These are phyloP conservation scores for Aurifilum marmelostoma DNA, from an alignment of 2,329 filamentous ascomycete genomes.

Conservation along the genomic window DNA sequence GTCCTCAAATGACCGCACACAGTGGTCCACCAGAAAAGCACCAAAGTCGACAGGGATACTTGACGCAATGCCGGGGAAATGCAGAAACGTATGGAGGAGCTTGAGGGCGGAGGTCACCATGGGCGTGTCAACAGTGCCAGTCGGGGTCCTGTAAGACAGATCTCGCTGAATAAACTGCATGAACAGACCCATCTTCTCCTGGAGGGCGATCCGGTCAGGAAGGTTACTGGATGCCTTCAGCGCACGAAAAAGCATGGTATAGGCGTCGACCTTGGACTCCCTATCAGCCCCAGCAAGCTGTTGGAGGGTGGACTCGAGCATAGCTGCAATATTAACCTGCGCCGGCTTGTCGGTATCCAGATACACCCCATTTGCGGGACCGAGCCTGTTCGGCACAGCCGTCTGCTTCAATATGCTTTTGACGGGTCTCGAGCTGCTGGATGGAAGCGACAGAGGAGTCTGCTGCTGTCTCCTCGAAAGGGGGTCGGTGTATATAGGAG, in stretches of 20 bases:
- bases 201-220: constrained; percentile 72
- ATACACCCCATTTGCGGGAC: constrained; percentile 48
- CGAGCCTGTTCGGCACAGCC: constrained; percentile 50
- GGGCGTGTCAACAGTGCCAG: constrained; percentile 64
- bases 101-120: constrained; percentile 78
- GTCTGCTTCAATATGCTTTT: constrained; percentile 80
- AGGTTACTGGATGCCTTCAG: constrained; percentile 82
- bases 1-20: constrained; percentile 74
- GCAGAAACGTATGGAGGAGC: constrained; percentile 76
- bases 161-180: constrained; percentile 85
- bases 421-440: constrained; percentile 48
- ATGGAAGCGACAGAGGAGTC: constrained; percentile 45
- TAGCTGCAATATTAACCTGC: constrained; percentile 67
- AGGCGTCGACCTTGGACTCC: constrained; percentile 79
- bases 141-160: constrained; percentile 62
- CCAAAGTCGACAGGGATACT: constrained; percentile 78
- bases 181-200: constrained; percentile 75
- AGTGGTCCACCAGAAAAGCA: constrained; percentile 78
- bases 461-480: constrained; percentile 44
- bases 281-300: constrained; percentile 77
- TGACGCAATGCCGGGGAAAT: constrained; percentile 70
- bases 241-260: constrained; percentile 75
- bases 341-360: constrained; percentile 40
- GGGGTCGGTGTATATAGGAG: constrained; percentile 49
- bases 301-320: constrained; percentile 83